Evolutionary conservation across 371 early-diverging fungal genomes (phyloP).

Genomic region (Apophysomyces variabilis): DNA sequence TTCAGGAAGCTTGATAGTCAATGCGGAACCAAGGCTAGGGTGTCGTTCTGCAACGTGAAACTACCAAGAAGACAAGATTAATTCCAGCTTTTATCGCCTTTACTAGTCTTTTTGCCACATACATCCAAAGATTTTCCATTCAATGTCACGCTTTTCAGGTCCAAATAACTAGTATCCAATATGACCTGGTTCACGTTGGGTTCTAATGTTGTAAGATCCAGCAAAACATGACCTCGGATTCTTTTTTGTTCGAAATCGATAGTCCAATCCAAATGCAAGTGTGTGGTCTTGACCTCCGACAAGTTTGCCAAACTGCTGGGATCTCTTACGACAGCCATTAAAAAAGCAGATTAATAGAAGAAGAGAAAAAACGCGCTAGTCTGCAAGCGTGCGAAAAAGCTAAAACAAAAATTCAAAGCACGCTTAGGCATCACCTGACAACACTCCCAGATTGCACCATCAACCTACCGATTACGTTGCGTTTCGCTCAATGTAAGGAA

Average conservation of each 20-base stretch:
- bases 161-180: constrained; percentile 78
- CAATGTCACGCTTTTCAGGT: constrained; percentile 56
- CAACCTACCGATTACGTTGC: too few relatives aligned
- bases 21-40: constrained; percentile 76
- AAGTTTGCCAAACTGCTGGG: constrained; percentile 89
- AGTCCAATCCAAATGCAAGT: constrained; percentile 75
- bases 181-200: constrained; percentile 66
- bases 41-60: constrained; percentile 62
- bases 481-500: too few relatives aligned
- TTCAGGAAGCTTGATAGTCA: constrained; percentile 66
- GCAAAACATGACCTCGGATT: constrained; percentile 70
- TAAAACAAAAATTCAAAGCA: too few relatives aligned
- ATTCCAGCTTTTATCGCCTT: background rate
- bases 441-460: too few relatives aligned
- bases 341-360: constrained; percentile 9
- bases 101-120: constrained; percentile 2
- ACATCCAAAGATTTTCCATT: constrained; percentile 53
- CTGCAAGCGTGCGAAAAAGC: constrained; percentile 1
- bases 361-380: background rate
- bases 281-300: constrained; percentile 68
- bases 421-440: too few relatives aligned
- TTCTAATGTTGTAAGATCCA: constrained; percentile 56
- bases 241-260: constrained; percentile 78
- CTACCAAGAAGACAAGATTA: constrained; percentile 31
- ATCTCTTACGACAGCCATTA: constrained; percentile 50